Base-by-base conservation (phyloP, 805 yeast genomes). In the Barnettozyma californica region DNA sequence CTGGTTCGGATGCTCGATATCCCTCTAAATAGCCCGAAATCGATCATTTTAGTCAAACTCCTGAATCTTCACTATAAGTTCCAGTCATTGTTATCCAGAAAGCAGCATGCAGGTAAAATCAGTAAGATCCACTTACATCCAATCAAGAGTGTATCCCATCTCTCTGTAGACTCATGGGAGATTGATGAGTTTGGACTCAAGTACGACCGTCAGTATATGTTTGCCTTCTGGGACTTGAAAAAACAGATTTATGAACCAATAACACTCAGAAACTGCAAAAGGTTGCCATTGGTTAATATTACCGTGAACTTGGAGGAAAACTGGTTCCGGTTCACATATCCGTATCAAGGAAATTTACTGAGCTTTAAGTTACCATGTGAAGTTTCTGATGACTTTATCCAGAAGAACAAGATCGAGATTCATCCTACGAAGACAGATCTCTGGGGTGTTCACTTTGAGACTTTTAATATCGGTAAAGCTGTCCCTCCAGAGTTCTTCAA, bases 121-220 rank as follows among this genome's bases (percentile, higher is more conserved):
- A 16, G 33, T 8, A 37, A 46, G 41, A 48, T 57, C 16, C 42
- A 43, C 33, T 51, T 57, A 4, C 54, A 53, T 31, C 61, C 61
- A 4, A 46, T 57, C 25, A 57, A 57, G 35, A 54, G 58, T 2
- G 45, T 48, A 13, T 49, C 55, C 2, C 47, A 46, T 23, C 14
- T 56, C 3, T 37, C 41, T 7, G 55, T 50, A 2, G 21, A 44
- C 2, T 37, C 40, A 19, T 57, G 61, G 61, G 53, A 51, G 35
- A 26, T 57, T 41, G 59, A 56, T 47, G 53, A 54, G 43, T 43
- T 40, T 43, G 61, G 61, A 4, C 48, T 57, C 38, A 57, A 54
- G 45, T 41, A 54, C 43, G 61, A 57, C 36, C 46, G 61, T 16
- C 58, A 57, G 41, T 57, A 46, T 43, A 49, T 53, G 54, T 38